A percentile compares a stretch with the other conserved stretches of the same genome.
Evolutionary conservation across 805 yeast species (phyloP).

Genomic region (Brettanomyces anomalus): DNA sequence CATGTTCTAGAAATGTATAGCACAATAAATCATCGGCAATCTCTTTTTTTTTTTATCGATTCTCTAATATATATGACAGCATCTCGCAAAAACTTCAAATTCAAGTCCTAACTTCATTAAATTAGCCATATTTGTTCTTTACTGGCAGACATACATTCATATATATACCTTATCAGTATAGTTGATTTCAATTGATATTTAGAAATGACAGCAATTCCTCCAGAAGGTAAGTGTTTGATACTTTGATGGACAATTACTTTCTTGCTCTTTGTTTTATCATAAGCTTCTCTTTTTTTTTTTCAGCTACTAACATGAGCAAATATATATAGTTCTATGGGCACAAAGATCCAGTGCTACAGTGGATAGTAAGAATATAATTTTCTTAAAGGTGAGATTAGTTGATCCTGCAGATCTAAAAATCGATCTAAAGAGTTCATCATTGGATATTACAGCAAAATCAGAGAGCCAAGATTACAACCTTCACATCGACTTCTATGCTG

Average conservation of each 20-base stretch:
- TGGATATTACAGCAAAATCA: slow-evolving; percentile 43
- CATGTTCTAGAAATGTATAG: too few relatives aligned
- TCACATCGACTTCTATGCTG: slow-evolving; percentile 66
- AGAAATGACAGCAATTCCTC: slow-evolving; percentile 20
- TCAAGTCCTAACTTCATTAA: too few relatives aligned
- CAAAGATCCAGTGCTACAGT: slow-evolving; percentile 83
- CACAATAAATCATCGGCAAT: too few relatives aligned
- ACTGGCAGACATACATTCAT: too few relatives aligned
- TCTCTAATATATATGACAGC: too few relatives aligned
- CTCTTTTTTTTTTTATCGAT: too few relatives aligned
- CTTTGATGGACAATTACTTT: too few relatives aligned
- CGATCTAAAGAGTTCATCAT: slow-evolving; percentile 44
- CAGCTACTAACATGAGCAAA: neutral
- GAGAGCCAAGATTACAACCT: slow-evolving; percentile 52
- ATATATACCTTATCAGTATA: too few relatives aligned
- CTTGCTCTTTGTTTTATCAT: too few relatives aligned
- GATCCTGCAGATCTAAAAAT: slow-evolving; percentile 60
- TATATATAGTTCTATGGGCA: slow-evolving; percentile 70
- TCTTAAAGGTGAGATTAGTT: slow-evolving; percentile 61
- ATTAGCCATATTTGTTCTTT: too few relatives aligned
- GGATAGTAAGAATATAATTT: slow-evolving; percentile 63
- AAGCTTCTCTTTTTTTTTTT: too few relatives aligned
- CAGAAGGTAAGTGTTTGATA: slow-evolving; percentile 22
- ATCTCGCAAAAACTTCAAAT: too few relatives aligned
- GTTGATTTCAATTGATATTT: neutral